Percentiles rank a stretch among this genome's conserved stretches.
Evolutionary conservation across 441 rosid species (phyloP).

Genomic region (Jatropha podagrica): DNA sequence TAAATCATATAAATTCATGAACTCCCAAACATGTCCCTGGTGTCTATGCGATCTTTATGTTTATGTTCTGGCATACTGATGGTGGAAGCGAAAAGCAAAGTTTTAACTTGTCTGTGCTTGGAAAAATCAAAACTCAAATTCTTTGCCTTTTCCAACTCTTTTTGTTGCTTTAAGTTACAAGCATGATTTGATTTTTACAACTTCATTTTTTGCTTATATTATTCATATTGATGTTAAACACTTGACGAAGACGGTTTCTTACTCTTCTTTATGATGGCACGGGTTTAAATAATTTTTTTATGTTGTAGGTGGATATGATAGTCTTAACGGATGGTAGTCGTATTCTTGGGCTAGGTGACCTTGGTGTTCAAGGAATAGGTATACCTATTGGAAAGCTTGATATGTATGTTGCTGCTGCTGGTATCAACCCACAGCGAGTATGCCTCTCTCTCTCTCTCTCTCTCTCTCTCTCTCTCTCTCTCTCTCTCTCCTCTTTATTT

Average conservation of each 20-base stretch:
- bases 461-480: background rate
- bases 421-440: slow-evolving; percentile 94
- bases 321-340: slow-evolving; percentile 97
- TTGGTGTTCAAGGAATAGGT: slow-evolving; percentile 98
- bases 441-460: slow-evolving; percentile 13
- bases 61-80: too few species aligned
- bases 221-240: background rate
- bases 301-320: slow-evolving; percentile 92
- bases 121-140: background rate
- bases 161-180: background rate
- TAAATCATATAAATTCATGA: too few species aligned
- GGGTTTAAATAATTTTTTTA: slow-evolving; percentile 9
- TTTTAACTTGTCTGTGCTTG: background rate
- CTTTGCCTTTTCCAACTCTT: background rate
- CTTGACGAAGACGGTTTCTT: background rate
- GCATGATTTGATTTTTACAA: background rate
- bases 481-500: background rate
- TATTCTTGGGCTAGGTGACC: slow-evolving; percentile 97
- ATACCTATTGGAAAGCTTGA: slow-evolving; percentile 97
- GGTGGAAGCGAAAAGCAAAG: background rate
- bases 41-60: too few species aligned
- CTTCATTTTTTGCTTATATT: background rate
- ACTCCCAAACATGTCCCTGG: too few species aligned
- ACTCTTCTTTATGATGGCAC: slow-evolving; percentile 1
- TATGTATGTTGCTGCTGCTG: slow-evolving; percentile 97